Base-by-base conservation (phyloP, 2,329 filamentous ascomycete species). In the Dactylellina cionopaga region DNA sequence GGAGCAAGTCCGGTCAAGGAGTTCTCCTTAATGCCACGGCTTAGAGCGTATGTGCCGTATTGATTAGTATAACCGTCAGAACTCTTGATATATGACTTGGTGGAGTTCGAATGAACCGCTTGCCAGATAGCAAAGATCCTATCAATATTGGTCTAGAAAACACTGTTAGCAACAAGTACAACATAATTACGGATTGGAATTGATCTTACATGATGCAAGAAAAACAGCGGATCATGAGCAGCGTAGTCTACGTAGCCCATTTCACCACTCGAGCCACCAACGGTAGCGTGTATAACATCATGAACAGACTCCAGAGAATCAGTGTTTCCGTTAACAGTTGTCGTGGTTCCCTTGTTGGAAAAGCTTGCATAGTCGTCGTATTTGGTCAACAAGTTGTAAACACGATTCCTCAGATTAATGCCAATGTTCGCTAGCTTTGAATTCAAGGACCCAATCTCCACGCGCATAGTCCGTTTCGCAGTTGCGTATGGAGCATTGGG, bases 121-220 rank as follows among this genome's bases (percentile, higher is more conserved):
- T 94, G 90, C 90, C 90, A 95, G 74, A 95, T 85, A 35, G 90
- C 86, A 74, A 92, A 86, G 22, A 90, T 80, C 1, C 91, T 86
- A 77, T 95, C 92, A 7, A 92, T 85, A 80, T 90, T 92, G 74
- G 84, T 83, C 62, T 66, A 24, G 17, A 51, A 22, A 25, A 39
- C 5, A 11, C 5, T 19, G 11, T 46, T 25, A 39, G 46, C 10
- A 17, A 17, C 31, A 17, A 3, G 17, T 9, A 6, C 17, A 24
- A 17, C 3, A n/a, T 5, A 1, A 22, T 5, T 7, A 7, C 35
- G 35, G 39, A 5, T 44, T 44, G 41, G 41, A 19, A 41, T 44
- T 31, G 10, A 51, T 19, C 62, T 43, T 31, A 66, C 62, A 76
- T 94, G 91, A 76, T 93, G 90, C 9, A 93, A 80, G 80, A 89